Percentiles rank a stretch among this genome's conserved stretches.
Conservation (phyloP, 306 rosid genomes). For the Myrica gale region DNA sequence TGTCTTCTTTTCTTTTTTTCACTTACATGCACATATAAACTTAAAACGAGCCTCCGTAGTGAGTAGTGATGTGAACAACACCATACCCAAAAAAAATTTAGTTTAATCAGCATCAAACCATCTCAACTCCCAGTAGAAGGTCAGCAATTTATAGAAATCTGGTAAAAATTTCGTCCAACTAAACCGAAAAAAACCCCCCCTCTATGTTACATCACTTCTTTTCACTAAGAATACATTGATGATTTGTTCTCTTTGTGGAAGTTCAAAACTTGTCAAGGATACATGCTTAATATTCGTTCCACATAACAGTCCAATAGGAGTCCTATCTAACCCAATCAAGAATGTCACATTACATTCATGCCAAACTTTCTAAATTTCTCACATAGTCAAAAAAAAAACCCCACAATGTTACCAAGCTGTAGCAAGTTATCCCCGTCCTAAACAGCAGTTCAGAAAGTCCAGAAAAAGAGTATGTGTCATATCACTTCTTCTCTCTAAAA, state of each 20-base stretch:
- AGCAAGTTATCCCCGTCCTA: not conserved
- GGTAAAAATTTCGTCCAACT: too few relatives aligned
- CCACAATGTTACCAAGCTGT: not conserved
- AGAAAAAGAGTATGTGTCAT: not conserved
- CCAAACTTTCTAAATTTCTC: too few relatives aligned
- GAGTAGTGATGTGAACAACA: not conserved
- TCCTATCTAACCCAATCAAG: too few relatives aligned
- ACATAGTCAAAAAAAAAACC: not conserved
- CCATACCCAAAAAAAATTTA: not conserved
- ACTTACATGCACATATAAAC: not conserved
- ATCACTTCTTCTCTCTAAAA: not conserved
- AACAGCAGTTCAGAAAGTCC: not conserved
- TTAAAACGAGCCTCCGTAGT: not conserved
- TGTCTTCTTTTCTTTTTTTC: not conserved
- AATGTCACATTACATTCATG: too few relatives aligned
- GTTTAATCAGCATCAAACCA: not conserved
- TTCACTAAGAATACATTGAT: too few relatives aligned
- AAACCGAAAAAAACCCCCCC: too few relatives aligned
- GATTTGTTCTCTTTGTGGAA: too few relatives aligned
- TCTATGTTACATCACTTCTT: too few relatives aligned
- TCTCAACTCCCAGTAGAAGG: not conserved
- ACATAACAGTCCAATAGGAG: too few relatives aligned
- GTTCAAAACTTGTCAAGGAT: too few relatives aligned
- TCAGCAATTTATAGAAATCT: not conserved
- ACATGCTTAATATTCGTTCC: too few relatives aligned